These are phyloP conservation scores for Malassezia obtusa DNA, from an alignment of 1,284 basidiomycete genomes.

Conservation along the genomic window DNA sequence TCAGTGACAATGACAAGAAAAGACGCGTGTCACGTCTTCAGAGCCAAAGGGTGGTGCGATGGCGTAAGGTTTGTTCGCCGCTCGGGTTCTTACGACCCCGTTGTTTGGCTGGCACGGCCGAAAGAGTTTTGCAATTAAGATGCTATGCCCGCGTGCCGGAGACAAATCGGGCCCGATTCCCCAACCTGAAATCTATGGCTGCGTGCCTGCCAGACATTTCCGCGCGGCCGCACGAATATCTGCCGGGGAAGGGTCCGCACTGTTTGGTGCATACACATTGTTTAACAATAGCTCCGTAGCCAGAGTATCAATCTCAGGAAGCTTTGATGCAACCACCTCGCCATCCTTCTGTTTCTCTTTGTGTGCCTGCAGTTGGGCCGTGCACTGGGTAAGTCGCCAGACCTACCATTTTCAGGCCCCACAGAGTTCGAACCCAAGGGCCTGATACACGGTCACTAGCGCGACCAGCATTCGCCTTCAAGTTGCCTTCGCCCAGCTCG, in stretches of 20 bases:
- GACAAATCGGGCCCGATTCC: background rate
- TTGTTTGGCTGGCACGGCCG: constrained; percentile 17
- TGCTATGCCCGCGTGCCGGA: background rate
- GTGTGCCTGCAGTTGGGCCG: constrained; percentile 2
- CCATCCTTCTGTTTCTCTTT: constrained; percentile 5
- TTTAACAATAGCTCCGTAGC: constrained; percentile 29
- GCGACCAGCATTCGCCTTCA: background rate
- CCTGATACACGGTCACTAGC: constrained; percentile 10
- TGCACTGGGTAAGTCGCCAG: background rate
- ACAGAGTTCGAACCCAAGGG: constrained; percentile 38
- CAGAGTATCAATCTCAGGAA: constrained; percentile 29
- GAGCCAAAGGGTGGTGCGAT: constrained; percentile 2
- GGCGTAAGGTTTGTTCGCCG: constrained; percentile 3
- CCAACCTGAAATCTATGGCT: background rate
- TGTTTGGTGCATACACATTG: constrained; percentile 27
- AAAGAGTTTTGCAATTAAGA: constrained; percentile 9
- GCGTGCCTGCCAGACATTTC: background rate
- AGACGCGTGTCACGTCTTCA: background rate
- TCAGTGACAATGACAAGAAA: background rate
- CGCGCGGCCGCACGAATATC: constrained; percentile 10
- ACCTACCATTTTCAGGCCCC: constrained; percentile 42
- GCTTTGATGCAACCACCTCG: constrained; percentile 13
- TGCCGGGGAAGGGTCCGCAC: background rate
- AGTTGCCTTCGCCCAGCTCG: constrained; percentile 24
- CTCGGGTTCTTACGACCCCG: constrained; percentile 12